These are phyloP conservation scores for Mycena galopus DNA, from an alignment of 768 basidiomycete species.

Conservation along the genomic window DNA sequence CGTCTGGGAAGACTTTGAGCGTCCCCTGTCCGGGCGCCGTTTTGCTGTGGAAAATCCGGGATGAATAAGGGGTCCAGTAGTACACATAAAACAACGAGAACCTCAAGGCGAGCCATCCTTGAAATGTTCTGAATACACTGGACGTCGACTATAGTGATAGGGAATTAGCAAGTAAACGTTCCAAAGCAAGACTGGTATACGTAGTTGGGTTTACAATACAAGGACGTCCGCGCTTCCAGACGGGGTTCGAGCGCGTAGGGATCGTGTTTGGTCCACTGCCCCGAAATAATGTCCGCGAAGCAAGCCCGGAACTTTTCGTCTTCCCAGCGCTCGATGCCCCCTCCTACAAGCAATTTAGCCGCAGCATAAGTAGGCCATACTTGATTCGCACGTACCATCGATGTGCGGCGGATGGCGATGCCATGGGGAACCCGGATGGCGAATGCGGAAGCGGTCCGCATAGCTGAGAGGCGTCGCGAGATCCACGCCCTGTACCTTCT, in stretches of 20 bases:
- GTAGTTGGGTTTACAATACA: slow-evolving; percentile 63
- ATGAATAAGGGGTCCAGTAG: no score
- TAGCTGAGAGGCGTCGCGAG: slow-evolving; percentile 67
- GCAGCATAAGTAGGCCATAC: not conserved
- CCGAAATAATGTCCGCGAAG: slow-evolving; percentile 64
- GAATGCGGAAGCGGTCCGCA: slow-evolving; percentile 71
- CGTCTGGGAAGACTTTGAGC: no score
- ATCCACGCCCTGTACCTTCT: slow-evolving; percentile 59
- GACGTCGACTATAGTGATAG: slow-evolving; percentile 35
- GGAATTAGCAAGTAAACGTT: not conserved
- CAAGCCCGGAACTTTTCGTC: slow-evolving; percentile 61
- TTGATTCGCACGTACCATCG: slow-evolving; percentile 35
- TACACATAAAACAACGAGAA: slow-evolving; percentile 39
- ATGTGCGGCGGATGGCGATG: no score
- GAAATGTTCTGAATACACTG: slow-evolving; percentile 63
- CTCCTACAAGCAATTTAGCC: slow-evolving; percentile 54
- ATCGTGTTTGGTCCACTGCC: slow-evolving; percentile 67
- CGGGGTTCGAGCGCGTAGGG: slow-evolving; percentile 66
- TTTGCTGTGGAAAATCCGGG: slow-evolving; percentile 47
- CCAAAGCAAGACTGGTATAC: slow-evolving; percentile 38
- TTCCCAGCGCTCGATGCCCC: slow-evolving; percentile 77
- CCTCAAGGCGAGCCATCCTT: slow-evolving; percentile 73
- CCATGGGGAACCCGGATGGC: no score
- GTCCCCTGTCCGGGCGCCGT: slow-evolving; percentile 71
- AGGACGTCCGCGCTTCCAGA: slow-evolving; percentile 62